Evolutionary conservation across 2,329 filamentous ascomycete species (phyloP).

Genomic region (Penicillium sp.): DNA sequence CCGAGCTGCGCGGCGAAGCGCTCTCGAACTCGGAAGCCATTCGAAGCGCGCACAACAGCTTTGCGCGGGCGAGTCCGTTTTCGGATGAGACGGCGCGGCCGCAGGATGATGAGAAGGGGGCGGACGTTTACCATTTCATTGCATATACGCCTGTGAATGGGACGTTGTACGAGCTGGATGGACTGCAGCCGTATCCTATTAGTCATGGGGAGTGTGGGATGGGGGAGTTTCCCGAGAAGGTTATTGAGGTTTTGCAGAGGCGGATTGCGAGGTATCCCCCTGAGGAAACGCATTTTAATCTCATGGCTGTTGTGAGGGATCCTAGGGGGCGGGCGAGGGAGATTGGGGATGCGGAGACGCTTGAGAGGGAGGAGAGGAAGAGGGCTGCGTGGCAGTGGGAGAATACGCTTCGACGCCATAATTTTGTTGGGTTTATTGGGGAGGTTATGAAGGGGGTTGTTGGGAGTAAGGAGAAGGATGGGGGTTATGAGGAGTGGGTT

Average conservation of each 20-base stretch:
- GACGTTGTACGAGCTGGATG: constrained; percentile 89
- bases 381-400: constrained; percentile 87
- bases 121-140: constrained; percentile 94
- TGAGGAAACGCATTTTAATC: constrained; percentile 90
- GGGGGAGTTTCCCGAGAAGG: constrained; percentile 72
- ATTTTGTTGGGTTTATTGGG: constrained; percentile 93
- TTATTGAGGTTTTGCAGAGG: constrained; percentile 82
- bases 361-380: constrained; percentile 80
- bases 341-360: constrained; percentile 74
- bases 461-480: constrained; percentile 64
- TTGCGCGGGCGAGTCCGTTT: constrained; percentile 85
- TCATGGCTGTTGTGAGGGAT: constrained; percentile 88
- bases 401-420: constrained; percentile 86
- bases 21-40: constrained; percentile 70
- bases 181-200: constrained; percentile 88
- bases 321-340: constrained; percentile 72
- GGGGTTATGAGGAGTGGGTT: constrained; percentile 75
- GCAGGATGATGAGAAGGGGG: constrained; percentile 64
- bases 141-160: constrained; percentile 82
- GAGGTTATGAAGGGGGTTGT: constrained; percentile 87
- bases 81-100: constrained; percentile 80
- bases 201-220: constrained; percentile 72
- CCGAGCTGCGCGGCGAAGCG: constrained; percentile 69
- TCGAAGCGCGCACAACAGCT: constrained; percentile 81
- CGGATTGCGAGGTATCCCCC: constrained; percentile 81